These are phyloP conservation scores for Saccharomyces hybrid DNA, from an alignment of 1,139 yeast species.

Conservation along the genomic window DNA sequence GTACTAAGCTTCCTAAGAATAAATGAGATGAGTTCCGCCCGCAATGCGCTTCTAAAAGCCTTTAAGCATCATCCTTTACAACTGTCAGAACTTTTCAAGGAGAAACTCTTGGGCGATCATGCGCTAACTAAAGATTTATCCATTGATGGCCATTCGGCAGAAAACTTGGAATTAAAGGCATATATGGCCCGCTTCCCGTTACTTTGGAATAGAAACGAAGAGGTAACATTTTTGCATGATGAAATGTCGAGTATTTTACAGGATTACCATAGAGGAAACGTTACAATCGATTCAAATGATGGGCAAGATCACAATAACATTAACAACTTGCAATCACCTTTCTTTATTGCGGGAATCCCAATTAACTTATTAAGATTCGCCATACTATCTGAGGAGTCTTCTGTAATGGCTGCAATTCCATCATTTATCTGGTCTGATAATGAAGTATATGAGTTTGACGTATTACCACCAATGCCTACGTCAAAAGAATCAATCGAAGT, in stretches of 20 bases:
- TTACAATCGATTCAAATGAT: neutral
- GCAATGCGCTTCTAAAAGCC: conserved; percentile 42
- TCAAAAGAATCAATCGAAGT: conserved; percentile 25
- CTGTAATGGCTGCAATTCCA: conserved; percentile 64
- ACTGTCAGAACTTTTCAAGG: conserved; percentile 17
- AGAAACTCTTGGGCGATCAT: conserved; percentile 22
- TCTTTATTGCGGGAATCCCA: conserved; percentile 40
- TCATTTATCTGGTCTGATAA: conserved; percentile 51
- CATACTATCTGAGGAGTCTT: conserved; percentile 60
- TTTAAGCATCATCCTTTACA: conserved; percentile 53
- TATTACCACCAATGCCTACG: conserved; percentile 50
- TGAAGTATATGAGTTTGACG: conserved; percentile 62
- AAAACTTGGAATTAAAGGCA: conserved; percentile 22
- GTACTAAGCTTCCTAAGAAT: conserved; percentile 52
- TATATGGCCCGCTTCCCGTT: conserved; percentile 25
- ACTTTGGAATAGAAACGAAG: conserved; percentile 28
- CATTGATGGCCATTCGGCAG: conserved; percentile 26
- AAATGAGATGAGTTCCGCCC: conserved; percentile 40
- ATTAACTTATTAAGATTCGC: conserved; percentile 57
- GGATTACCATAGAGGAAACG: conserved; percentile 10
- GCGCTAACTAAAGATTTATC: conserved; percentile 6
- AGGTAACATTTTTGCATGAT: conserved; percentile 43
- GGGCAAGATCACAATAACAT: conserved; percentile 7
- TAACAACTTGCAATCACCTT: conserved; percentile 10
- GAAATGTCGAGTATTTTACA: conserved; percentile 38